phyloP scores from a whole-genome alignment of 495 filamentous ascomycete species.

The Hypoxylon fuscum region DNA sequence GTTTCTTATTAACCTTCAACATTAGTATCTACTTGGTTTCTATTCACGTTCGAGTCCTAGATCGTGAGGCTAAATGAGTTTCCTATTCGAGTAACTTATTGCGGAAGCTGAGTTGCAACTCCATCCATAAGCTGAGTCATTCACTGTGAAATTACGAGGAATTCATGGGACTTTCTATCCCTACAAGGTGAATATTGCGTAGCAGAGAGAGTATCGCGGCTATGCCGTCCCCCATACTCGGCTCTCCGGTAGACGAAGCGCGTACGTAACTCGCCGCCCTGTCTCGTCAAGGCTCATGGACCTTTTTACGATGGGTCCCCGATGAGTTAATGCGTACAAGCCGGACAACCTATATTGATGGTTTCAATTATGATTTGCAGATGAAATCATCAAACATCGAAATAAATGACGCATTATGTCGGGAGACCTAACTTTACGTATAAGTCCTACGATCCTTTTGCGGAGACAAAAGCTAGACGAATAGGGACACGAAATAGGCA shows the following conservation, averaged over 20 bases:
- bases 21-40: not conserved
- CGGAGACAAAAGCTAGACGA: conserved; percentile 1
- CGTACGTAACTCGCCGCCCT: not conserved
- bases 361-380: no score
- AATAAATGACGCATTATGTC: not conserved
- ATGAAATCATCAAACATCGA: not conserved
- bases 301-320: no score
- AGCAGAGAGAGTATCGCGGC: conserved; percentile 6
- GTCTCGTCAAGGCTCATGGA: no score
- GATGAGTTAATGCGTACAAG: no score
- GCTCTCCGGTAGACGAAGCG: not conserved
- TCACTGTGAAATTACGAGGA: conserved; percentile 15
- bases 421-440: not conserved
- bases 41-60: conserved; percentile 19
- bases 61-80: conserved; percentile 27
- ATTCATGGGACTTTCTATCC: not conserved
- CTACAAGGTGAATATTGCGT: conserved; percentile 3
- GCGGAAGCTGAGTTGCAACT: conserved; percentile 16
- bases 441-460: conserved; percentile 3
- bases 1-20: not conserved
- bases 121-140: conserved; percentile 34
- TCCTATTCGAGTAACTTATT: conserved; percentile 15
- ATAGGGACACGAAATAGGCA: not conserved
- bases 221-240: conserved; percentile 7
- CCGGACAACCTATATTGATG: no score